phyloP scores from a whole-genome alignment of 2,329 filamentous ascomycete genomes.

The Fusarium sp. region DNA sequence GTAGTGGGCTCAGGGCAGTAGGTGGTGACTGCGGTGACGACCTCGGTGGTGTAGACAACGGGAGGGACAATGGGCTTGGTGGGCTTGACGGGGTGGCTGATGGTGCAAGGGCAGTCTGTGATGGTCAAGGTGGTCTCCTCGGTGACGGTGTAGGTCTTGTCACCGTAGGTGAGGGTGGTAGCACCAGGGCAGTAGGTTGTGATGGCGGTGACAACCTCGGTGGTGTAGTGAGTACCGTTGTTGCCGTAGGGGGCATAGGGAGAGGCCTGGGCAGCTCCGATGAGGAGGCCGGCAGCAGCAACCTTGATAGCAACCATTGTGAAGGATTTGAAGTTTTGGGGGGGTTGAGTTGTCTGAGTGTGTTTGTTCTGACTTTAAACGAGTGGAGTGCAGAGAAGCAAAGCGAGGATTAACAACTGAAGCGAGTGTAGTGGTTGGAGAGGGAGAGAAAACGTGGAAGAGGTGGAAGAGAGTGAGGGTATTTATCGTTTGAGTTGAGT shows the following conservation, averaged over 20 bases:
- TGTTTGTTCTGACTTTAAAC: slow-evolving; percentile 19
- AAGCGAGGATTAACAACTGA: slow-evolving; percentile 29
- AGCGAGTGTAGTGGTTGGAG: slow-evolving; percentile 34
- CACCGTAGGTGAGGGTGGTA: slow-evolving; percentile 71
- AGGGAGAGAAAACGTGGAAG: not conserved
- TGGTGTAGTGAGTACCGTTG: slow-evolving; percentile 60
- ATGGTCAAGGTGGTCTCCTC: slow-evolving; percentile 76
- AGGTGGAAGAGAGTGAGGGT: slow-evolving; percentile 20
- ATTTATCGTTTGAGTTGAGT: slow-evolving; percentile 21
- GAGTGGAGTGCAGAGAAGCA: slow-evolving; percentile 27
- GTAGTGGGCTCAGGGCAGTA: slow-evolving; percentile 48
- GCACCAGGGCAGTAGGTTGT: slow-evolving; percentile 78
- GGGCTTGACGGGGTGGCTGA: slow-evolving; percentile 64
- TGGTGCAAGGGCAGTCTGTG: slow-evolving; percentile 77
- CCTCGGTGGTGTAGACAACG: slow-evolving; percentile 22
- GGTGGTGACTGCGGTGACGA: slow-evolving; percentile 52
- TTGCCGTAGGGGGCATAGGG: slow-evolving; percentile 11
- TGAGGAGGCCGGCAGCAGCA: slow-evolving; percentile 32
- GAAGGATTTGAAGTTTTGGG: not conserved
- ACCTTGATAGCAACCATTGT: slow-evolving; percentile 29
- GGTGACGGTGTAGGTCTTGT: slow-evolving; percentile 76
- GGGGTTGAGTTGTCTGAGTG: too few relatives aligned
- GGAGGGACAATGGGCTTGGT: slow-evolving; percentile 25
- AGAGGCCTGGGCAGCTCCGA: slow-evolving; percentile 27
- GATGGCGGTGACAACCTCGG: slow-evolving; percentile 72